phyloP scores from a whole-genome alignment of 169 alveolate species.

The Cryptosporidium ryanae region DNA sequence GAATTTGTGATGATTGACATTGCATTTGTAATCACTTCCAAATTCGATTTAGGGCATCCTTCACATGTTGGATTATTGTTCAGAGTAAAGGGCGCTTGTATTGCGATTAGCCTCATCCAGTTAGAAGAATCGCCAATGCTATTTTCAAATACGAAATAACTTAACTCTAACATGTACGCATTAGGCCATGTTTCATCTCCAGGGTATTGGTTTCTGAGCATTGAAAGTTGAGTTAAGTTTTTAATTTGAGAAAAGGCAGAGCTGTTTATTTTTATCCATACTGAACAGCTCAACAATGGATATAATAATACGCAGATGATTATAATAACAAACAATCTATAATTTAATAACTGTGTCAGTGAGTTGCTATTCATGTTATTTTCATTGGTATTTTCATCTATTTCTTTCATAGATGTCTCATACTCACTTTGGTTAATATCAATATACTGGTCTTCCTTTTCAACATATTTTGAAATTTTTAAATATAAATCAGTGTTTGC shows the following conservation, averaged over 20 bases:
- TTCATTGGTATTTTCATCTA: neutral
- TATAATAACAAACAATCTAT: slow-evolving; percentile 5
- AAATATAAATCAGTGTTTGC: slow-evolving; percentile 9
- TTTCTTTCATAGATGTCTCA: neutral
- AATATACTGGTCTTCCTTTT: neutral
- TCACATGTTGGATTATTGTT: slow-evolving; percentile 69
- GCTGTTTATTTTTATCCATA: slow-evolving; percentile 59
- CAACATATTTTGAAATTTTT: neutral
- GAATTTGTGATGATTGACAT: slow-evolving; percentile 66
- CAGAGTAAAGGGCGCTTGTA: slow-evolving; percentile 59
- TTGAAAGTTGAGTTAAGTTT: slow-evolving; percentile 22
- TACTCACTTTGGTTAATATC: neutral
- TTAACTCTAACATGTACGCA: slow-evolving; percentile 50
- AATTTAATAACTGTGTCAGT: slow-evolving; percentile 22
- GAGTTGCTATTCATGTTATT: neutral
- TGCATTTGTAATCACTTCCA: slow-evolving; percentile 60
- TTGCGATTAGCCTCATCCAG: slow-evolving; percentile 69
- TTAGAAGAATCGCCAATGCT: slow-evolving; percentile 66
- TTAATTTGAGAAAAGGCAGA: slow-evolving; percentile 48
- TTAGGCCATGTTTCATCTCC: slow-evolving; percentile 75
- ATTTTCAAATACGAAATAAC: slow-evolving; percentile 40
- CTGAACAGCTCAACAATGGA: slow-evolving; percentile 53
- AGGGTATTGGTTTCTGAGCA: slow-evolving; percentile 60
- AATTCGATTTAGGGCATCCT: slow-evolving; percentile 71
- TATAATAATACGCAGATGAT: slow-evolving; percentile 6